Base-by-base conservation (phyloP, 2,329 filamentous ascomycete genomes). In the Colletotrichum gloeosporioides region DNA sequence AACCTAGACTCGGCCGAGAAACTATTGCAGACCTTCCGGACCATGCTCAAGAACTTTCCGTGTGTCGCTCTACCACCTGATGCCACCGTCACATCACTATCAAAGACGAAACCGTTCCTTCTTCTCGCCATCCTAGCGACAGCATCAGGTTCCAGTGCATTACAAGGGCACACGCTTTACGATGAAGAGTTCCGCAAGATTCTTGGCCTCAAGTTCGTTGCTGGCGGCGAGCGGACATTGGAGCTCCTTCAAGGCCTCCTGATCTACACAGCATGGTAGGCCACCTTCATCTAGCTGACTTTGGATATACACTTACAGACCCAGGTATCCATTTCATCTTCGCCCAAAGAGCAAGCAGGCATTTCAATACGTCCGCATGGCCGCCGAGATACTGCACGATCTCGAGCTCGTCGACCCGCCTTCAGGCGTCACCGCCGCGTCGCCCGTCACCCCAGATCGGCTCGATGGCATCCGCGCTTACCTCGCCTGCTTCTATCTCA, bases 161-260 rank as follows among this genome's bases (percentile, higher is more conserved):
- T 89, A 27, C 88, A 90, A 77, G 87, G 90, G 0, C 89, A 91
- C 71, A 87, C 82, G 16, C 83, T 90, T 4, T 91, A 92, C 61
- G 90, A 92, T 32, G 87, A 89, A 65, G 90, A 92, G 81, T 90
- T 92, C 67, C 85, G 90, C 34, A 91, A 91, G 79, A 85, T 90
- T 0, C 78, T 92, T n/a, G 89, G 87, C 2, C 83, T 90, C 61
- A 92, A 90, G 80, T 89, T 91, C 55, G 89, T 93, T 1, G 86
- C 90, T 0, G 87, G 88, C 4, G 90, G 90, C 0, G 90, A 93
- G 83, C 87, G 89, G 72, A 90, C 86, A 15, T 75, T 92, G 27
- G 90, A 93, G 78, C 78, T 92, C 18, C 80, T 93, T 2, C 89
- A 91, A 77, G 90, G 90, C 4, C 81, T 92, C 25, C 82, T 92